Conservation (phyloP, 768 basidiomycete genomes). For the Boletellus ananiceps region DNA sequence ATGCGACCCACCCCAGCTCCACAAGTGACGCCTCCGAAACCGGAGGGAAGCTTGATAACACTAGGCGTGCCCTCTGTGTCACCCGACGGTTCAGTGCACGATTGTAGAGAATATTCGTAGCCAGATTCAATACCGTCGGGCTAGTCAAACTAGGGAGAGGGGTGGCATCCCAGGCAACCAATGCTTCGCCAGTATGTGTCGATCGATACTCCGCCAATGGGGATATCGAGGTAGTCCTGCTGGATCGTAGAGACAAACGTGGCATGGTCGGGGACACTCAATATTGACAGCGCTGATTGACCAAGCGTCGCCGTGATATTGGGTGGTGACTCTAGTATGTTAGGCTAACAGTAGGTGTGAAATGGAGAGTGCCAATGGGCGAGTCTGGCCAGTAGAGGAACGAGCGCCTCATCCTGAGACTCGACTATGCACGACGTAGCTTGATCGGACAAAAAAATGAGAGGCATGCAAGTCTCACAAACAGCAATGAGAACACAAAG, state of each 20-base stretch:
- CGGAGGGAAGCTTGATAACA: no score
- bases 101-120: no score
- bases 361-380: conserved; percentile 32
- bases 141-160: no score
- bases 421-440: conserved; percentile 46
- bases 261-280: conserved; percentile 47
- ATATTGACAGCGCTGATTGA: conserved; percentile 32
- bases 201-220: conserved; percentile 65
- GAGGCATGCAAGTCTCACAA: conserved; percentile 61
- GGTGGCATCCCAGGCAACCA: conserved; percentile 79
- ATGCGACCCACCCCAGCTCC: no score
- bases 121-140: no score
- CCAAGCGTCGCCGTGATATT: conserved; percentile 46
- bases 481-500: conserved; percentile 54
- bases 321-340: conserved; percentile 52
- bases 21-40: no score
- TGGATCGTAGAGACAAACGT: conserved; percentile 55
- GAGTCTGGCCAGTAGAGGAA: conserved; percentile 53
- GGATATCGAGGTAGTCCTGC: conserved; percentile 49
- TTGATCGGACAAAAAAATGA: conserved; percentile 55
- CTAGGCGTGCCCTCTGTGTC: no score
- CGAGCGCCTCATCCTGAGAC: conserved; percentile 33
- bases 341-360: conserved; percentile 31
- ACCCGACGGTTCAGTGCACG: no score
- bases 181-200: conserved; percentile 44